Percentiles rank a stretch among this genome's conserved stretches.
Evolutionary conservation across 2,329 filamentous ascomycete genomes (phyloP).

Genomic region (Monilinia laxa): DNA sequence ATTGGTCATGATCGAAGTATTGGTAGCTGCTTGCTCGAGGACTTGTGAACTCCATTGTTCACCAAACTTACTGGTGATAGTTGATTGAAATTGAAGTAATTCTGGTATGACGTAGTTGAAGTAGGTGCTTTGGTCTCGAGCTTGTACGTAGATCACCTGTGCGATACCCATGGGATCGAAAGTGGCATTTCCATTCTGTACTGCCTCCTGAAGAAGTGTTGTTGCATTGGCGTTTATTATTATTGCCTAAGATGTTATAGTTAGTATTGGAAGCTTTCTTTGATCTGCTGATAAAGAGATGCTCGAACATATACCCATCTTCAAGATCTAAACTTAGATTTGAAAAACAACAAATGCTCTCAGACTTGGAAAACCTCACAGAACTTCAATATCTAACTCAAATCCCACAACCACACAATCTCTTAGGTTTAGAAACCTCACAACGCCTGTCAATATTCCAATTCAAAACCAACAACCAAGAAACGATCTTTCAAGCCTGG

Average conservation of each 20-base stretch:
- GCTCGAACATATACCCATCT: too few species aligned
- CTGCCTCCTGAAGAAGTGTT: conserved; percentile 53
- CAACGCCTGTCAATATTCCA: too few species aligned
- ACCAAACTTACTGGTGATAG: conserved; percentile 4
- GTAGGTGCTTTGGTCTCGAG: conserved; percentile 56
- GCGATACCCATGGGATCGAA: conserved; percentile 61
- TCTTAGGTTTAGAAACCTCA: too few species aligned
- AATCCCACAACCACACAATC: too few species aligned
- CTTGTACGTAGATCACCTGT: conserved; percentile 55
- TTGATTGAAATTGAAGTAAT: conserved; percentile 12
- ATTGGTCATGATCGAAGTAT: conserved; percentile 43
- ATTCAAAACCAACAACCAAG: too few species aligned
- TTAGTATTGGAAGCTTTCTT: background rate
- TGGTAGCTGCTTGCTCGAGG: conserved; percentile 35
- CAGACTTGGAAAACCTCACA: too few species aligned
- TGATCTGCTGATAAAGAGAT: too few species aligned
- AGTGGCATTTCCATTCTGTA: conserved; percentile 53
- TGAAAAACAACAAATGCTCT: too few species aligned
- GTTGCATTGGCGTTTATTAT: conserved; percentile 64
- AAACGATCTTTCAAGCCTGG: too few species aligned
- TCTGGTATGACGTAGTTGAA: conserved; percentile 53
- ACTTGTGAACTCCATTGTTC: conserved; percentile 25
- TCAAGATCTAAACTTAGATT: too few species aligned
- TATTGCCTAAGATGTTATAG: conserved; percentile 47
- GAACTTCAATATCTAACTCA: too few species aligned